phyloP scores from a whole-genome alignment of 73 alveolate genomes.

The Paramecium primaurelia region DNA sequence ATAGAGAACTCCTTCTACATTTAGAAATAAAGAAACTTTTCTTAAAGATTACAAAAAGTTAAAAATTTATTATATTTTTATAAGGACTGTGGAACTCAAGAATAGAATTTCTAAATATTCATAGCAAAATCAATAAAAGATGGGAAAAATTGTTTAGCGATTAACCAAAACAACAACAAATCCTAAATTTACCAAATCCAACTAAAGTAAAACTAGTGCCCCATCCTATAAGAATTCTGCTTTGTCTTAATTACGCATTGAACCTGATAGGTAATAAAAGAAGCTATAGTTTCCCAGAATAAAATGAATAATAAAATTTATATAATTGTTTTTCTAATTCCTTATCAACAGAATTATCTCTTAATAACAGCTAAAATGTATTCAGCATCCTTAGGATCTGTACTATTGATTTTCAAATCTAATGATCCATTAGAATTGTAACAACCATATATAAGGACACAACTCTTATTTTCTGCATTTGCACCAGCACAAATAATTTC shows the following conservation, averaged over 20 bases:
- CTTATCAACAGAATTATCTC: conserved; percentile 1
- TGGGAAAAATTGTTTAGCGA: neutral
- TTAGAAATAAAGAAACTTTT: conserved; percentile 9
- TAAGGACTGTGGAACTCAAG: neutral
- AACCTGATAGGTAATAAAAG: neutral
- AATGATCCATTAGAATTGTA: conserved; percentile 11
- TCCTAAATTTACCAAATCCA: neutral
- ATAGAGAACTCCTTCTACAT: conserved; percentile 37
- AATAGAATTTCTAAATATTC: neutral
- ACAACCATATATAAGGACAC: conserved; percentile 50
- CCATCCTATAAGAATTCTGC: neutral
- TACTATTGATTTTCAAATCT: conserved; percentile 29
- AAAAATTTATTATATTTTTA: neutral
- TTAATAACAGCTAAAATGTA: neutral
- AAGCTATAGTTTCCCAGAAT: conserved; percentile 20
- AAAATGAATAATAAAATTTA: conserved; percentile 18
- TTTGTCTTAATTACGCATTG: neutral
- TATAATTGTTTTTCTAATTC: neutral
- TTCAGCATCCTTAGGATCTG: conserved; percentile 11
- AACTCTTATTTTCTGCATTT: conserved; percentile 28
- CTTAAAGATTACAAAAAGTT: neutral
- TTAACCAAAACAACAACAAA: neutral
- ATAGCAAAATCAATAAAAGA: neutral
- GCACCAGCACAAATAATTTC: conserved; percentile 61
- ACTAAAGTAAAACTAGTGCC: neutral